These are phyloP conservation scores for Rugonectria rugulosa DNA, from an alignment of 2,329 filamentous ascomycete genomes.

Conservation along the genomic window DNA sequence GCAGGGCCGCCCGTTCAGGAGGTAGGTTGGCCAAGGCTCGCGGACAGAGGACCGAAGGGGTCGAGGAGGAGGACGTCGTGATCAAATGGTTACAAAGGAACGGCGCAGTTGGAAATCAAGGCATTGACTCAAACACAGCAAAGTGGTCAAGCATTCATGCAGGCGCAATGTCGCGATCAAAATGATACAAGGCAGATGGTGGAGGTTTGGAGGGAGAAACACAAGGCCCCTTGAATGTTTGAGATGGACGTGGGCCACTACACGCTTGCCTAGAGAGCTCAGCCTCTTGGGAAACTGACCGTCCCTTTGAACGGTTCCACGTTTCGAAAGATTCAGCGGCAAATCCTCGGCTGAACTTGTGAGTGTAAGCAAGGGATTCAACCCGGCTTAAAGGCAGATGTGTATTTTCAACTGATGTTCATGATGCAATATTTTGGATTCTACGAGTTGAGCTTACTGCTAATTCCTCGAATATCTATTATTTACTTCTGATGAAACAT, in stretches of 20 bases:
- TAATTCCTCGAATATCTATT: too few species aligned
- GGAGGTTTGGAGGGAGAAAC: conserved; percentile 35
- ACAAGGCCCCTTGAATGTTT: conserved; percentile 39
- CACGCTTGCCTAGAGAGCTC: conserved; percentile 31
- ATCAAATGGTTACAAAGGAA: conserved; percentile 31
- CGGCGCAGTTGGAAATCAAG: conserved; percentile 31
- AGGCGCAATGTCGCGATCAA: conserved; percentile 33
- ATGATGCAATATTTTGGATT: background rate
- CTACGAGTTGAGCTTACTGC: too few species aligned
- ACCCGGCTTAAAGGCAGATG: too few species aligned
- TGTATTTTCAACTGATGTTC: too few species aligned
- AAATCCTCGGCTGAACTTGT: conserved; percentile 37
- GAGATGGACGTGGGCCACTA: conserved; percentile 13
- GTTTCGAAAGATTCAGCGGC: conserved; percentile 29
- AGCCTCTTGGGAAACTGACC: conserved; percentile 33
- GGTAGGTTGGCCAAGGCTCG: conserved; percentile 23
- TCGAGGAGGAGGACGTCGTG: conserved; percentile 13
- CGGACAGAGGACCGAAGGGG: conserved; percentile 30
- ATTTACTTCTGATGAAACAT: too few species aligned
- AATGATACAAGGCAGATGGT: background rate
- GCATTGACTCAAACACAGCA: conserved; percentile 35
- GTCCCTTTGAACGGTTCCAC: conserved; percentile 25
- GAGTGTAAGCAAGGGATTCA: too few species aligned
- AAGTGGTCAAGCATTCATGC: conserved; percentile 32
- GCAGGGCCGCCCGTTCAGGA: conserved; percentile 30